Evolutionary conservation across 805 yeast genomes (phyloP).

Genomic region (Cyberlindnera petersonii): DNA sequence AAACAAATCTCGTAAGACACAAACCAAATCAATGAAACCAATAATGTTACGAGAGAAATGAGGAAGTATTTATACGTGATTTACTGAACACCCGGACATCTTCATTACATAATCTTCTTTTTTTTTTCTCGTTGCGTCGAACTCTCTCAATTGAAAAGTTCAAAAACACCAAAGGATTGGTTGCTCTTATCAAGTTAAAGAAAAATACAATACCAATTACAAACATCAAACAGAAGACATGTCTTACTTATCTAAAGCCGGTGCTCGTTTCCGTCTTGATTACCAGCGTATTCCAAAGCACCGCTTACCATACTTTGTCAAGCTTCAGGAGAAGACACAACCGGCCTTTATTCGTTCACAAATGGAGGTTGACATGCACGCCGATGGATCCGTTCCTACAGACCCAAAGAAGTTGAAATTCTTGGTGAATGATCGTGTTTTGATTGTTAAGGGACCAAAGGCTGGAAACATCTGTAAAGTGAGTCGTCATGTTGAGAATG

Average conservation of each 20-base stretch:
- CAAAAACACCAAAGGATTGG: not conserved
- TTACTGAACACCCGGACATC: constrained; percentile 3
- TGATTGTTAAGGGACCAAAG: constrained; percentile 63
- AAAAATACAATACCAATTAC: too few species aligned
- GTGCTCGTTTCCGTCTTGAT: constrained; percentile 33
- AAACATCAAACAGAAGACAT: constrained; percentile 5
- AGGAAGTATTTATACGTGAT: too few species aligned
- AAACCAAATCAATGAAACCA: too few species aligned
- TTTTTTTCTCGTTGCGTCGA: not conserved
- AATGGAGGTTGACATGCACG: constrained; percentile 29
- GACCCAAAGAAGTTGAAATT: constrained; percentile 55
- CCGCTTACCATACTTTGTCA: constrained; percentile 28
- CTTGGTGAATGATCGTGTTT: constrained; percentile 73
- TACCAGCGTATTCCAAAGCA: constrained; percentile 30
- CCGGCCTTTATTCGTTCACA: constrained; percentile 37
- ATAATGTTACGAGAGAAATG: too few species aligned
- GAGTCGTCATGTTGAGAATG: constrained; percentile 53
- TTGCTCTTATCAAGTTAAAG: too few species aligned
- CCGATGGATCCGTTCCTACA: constrained; percentile 34
- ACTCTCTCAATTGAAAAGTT: not conserved
- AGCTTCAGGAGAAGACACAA: constrained; percentile 29
- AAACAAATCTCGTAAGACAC: too few species aligned
- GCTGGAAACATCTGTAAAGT: constrained; percentile 75
- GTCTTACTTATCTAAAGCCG: constrained; percentile 34
- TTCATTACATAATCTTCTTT: not conserved